Conservation (phyloP, 768 basidiomycete genomes). For the Boletus pseudopeckii region DNA sequence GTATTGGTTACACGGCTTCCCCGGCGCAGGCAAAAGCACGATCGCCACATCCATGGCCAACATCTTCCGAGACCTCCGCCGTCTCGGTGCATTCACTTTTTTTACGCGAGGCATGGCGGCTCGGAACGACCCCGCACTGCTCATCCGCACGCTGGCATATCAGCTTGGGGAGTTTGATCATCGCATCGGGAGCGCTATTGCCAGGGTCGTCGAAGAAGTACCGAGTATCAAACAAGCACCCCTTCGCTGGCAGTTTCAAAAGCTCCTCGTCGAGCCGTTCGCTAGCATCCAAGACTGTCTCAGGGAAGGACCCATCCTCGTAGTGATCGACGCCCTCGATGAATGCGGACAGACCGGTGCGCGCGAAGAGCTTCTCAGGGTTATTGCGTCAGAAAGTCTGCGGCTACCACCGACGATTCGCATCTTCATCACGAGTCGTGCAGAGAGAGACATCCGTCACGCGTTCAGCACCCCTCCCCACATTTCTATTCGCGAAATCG, state of each 20-base stretch:
- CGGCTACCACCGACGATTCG: constrained; percentile 24
- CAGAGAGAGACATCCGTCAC: constrained; percentile 28
- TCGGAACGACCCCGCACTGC: constrained; percentile 27
- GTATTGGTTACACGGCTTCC: constrained; percentile 35
- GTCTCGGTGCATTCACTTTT: constrained; percentile 36
- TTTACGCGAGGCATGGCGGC: constrained; percentile 32
- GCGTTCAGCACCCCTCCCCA: constrained; percentile 11
- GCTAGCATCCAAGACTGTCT: constrained; percentile 10
- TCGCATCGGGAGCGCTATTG: constrained; percentile 28
- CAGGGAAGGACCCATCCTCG: constrained; percentile 27
- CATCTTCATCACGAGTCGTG: constrained; percentile 33
- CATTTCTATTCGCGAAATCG: constrained; percentile 21
- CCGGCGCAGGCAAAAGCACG: constrained; percentile 37
- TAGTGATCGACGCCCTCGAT: constrained; percentile 37
- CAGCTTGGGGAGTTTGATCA: constrained; percentile 33
- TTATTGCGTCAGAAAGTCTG: constrained; percentile 24
- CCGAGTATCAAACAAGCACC: constrained; percentile 31
- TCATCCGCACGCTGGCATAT: constrained; percentile 35
- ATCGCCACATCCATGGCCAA: constrained; percentile 35
- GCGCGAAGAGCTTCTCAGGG: constrained; percentile 28
- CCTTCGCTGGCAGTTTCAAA: constrained; percentile 32
- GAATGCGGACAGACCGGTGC: constrained; percentile 27
- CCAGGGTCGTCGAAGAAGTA: constrained; percentile 21
- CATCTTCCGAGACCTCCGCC: constrained; percentile 29
- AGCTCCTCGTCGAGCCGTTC: constrained; percentile 33